Base-by-base conservation (phyloP, 192 early-diverging fungal species). In the Rhizoclosmatium globosum region DNA sequence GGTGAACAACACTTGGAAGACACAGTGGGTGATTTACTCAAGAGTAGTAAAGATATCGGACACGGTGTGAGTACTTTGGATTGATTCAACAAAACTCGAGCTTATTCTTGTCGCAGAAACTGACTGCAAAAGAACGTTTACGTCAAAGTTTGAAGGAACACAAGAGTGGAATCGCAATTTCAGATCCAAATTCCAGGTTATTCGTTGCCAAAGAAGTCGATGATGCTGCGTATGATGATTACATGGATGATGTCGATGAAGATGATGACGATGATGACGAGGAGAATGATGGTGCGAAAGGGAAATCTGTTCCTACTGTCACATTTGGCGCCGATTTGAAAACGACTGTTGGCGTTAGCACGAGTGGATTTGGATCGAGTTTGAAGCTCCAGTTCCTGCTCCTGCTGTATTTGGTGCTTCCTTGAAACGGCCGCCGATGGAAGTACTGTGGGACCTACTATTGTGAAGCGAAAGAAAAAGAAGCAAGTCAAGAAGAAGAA, bases 71-170 rank as follows among this genome's bases (percentile, higher is more conserved):
- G 42, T 82, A 60, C 31, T 31, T 31, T 0, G 31, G 31, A 31
- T 31, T 31, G 31, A 31, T 31, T 42, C 39, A 3, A 11, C 39
- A 43, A 17, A 47, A 48, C 31, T 31, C 31, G 31, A 31, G 31
- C 11, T 23, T 79, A 53, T 60, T 45, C 45, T 39, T 39, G 21
- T 17, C 19, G 3, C 46, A 82, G 81, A 85, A 89, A 80, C 62
- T 82, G 56, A 84, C 85, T 3, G 81, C 82, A 11, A 71, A 76
- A 31, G 84, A 88, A 68, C 85, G 77, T 66, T 70, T 88, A 76
- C 68, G 83, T 0, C 71, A 80, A 72, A 82, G 88, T 4, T 71
- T 87, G 67, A 50, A 80, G 64, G 83, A 89, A 75, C 84, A 88
- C 71, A 64, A 87, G n/a, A 71, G 60, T 43, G 88, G 88, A 3